These are phyloP conservation scores for Diaporthe aspalathi DNA, from an alignment of 2,329 filamentous ascomycete genomes.

Conservation along the genomic window DNA sequence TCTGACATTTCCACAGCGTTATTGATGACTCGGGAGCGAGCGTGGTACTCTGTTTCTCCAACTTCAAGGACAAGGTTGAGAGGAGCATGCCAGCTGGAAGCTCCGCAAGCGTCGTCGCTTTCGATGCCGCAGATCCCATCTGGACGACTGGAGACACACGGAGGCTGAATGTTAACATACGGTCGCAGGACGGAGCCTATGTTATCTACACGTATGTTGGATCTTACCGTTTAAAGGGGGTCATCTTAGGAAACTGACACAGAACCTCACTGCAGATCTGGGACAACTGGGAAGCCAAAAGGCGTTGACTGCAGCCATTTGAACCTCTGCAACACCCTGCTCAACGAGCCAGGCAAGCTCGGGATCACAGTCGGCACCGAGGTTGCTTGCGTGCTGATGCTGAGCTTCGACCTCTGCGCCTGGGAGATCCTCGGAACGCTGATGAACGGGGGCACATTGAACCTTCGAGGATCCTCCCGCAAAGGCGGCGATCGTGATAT, in stretches of 20 bases:
- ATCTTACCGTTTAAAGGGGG: no score
- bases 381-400: slow-evolving; percentile 67
- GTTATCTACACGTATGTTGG: slow-evolving; percentile 60
- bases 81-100: slow-evolving; percentile 25
- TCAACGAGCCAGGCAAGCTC: slow-evolving; percentile 62
- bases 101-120: slow-evolving; percentile 10
- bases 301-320: slow-evolving; percentile 68
- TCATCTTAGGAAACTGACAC: neutral
- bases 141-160: slow-evolving; percentile 37
- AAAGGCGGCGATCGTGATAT: slow-evolving; percentile 22
- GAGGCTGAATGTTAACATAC: slow-evolving; percentile 45
- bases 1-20: slow-evolving; percentile 4
- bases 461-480: slow-evolving; percentile 59
- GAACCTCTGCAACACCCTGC: slow-evolving; percentile 66
- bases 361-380: slow-evolving; percentile 61
- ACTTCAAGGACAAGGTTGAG: slow-evolving; percentile 30
- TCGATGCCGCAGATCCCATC: slow-evolving; percentile 28
- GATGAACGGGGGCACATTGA: slow-evolving; percentile 68
- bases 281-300: slow-evolving; percentile 68
- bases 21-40: slow-evolving; percentile 30
- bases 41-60: slow-evolving; percentile 22
- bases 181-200: slow-evolving; percentile 55
- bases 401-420: slow-evolving; percentile 72
- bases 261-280: slow-evolving; percentile 52
- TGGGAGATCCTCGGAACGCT: slow-evolving; percentile 70